Conservation (phyloP, 208 protist genomes). For the Angomonas desouzai region DNA sequence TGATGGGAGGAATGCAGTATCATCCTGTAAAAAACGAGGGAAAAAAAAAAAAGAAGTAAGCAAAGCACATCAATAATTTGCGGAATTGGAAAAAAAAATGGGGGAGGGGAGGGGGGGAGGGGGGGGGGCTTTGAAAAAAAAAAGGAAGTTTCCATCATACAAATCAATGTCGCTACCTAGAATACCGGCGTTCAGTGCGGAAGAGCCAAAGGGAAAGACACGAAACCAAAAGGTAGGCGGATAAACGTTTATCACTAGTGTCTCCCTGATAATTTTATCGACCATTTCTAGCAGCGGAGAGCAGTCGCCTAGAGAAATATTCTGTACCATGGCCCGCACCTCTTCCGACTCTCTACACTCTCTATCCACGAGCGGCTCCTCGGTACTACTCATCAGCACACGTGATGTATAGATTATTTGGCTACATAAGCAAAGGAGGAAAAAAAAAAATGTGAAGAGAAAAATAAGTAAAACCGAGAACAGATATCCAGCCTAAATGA, state of each 20-base stretch:
- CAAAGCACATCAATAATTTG: background rate
- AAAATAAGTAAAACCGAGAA: too few relatives aligned
- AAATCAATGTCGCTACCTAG: slow-evolving; percentile 89
- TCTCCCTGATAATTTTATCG: background rate
- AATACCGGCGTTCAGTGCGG: slow-evolving; percentile 67
- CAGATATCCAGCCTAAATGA: too few relatives aligned
- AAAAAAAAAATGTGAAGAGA: background rate
- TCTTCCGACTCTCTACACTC: background rate
- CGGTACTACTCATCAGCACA: background rate
- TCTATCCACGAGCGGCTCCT: background rate
- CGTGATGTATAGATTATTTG: too few relatives aligned
- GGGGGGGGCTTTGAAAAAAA: background rate
- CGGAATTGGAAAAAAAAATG: too few relatives aligned
- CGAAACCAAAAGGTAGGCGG: slow-evolving; percentile 32
- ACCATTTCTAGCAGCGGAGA: background rate
- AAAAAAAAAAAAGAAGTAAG: background rate
- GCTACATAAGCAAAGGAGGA: background rate
- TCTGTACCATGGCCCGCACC: background rate
- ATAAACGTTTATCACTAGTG: background rate
- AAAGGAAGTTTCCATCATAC: slow-evolving; percentile 77
- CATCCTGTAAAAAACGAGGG: background rate
- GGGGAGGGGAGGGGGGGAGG: slow-evolving; percentile 3
- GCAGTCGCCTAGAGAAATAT: background rate
- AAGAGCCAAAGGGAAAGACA: slow-evolving; percentile 70
- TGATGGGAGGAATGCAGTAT: background rate